These are phyloP conservation scores for Leptodermis oblonga DNA, from an alignment of 257 asterid genomes.

Conservation along the genomic window DNA sequence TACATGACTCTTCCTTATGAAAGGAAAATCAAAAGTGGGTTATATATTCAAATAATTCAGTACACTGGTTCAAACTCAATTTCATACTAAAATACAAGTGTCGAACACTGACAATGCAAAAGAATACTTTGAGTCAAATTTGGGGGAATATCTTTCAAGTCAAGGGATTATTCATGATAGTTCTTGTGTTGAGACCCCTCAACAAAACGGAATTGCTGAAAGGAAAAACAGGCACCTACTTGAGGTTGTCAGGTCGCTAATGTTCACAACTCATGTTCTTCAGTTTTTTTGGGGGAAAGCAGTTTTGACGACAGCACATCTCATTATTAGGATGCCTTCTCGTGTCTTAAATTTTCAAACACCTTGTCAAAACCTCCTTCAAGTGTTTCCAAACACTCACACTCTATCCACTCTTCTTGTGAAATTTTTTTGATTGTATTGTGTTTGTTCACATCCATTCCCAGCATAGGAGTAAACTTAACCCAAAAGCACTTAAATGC, in stretches of 20 bases:
- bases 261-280: background rate
- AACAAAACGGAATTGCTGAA: too few species aligned
- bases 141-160: too few species aligned
- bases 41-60: background rate
- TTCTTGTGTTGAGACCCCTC: too few species aligned
- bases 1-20: too few species aligned
- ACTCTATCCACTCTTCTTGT: background rate
- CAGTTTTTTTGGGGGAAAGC: background rate
- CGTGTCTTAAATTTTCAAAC: background rate
- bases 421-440: background rate
- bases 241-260: background rate
- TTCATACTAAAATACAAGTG: background rate
- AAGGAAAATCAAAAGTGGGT: background rate
- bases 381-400: background rate
- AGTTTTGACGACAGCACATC: background rate
- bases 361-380: background rate
- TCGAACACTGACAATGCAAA: background rate
- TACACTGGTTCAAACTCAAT: background rate
- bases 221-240: too few species aligned
- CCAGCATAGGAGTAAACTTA: too few species aligned
- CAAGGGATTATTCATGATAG: too few species aligned
- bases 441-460: background rate
- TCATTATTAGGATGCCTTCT: background rate
- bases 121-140: background rate
- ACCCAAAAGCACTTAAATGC: background rate